Evolutionary conservation across 345 rosid genomes (phyloP).

Genomic region (Hirschfeldia incana): DNA sequence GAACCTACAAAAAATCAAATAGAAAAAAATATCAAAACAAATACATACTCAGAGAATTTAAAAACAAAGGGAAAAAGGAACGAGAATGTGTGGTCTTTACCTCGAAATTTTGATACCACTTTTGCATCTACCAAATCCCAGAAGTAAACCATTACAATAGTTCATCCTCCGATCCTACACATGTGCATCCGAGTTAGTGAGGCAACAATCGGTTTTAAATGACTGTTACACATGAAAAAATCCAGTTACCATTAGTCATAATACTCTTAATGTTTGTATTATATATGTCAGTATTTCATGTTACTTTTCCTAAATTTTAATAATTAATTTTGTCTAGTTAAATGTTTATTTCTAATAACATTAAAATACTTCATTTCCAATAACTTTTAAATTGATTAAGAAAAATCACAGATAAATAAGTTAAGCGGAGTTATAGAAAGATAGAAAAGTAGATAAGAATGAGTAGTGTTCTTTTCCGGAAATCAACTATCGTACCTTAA

Average conservation of each 20-base stretch:
- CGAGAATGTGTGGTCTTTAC: constrained; percentile 40
- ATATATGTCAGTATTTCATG: too few relatives aligned
- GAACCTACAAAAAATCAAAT: constrained; percentile 55
- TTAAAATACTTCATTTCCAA: too few relatives aligned
- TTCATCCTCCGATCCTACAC: constrained; percentile 96
- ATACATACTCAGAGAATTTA: not conserved
- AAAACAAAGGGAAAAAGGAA: not conserved
- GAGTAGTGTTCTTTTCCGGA: too few relatives aligned
- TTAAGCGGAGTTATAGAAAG: too few relatives aligned
- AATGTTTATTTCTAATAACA: too few relatives aligned
- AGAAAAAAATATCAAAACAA: not conserved
- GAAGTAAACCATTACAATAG: constrained; percentile 60
- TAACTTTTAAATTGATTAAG: too few relatives aligned
- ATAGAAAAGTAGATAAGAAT: too few relatives aligned
- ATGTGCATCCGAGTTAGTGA: constrained; percentile 80
- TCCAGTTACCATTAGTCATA: not conserved
- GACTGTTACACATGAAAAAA: constrained; percentile 51
- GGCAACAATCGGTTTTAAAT: constrained; percentile 91
- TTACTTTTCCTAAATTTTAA: too few relatives aligned
- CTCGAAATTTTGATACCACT: constrained; percentile 65
- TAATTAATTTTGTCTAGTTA: too few relatives aligned
- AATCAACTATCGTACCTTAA: too few relatives aligned
- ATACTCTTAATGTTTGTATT: not conserved
- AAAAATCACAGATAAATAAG: too few relatives aligned
- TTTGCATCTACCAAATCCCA: constrained; percentile 98